These are phyloP conservation scores for Fraxinus sp. DNA, from an alignment of 305 asterid genomes.

Conservation along the genomic window DNA sequence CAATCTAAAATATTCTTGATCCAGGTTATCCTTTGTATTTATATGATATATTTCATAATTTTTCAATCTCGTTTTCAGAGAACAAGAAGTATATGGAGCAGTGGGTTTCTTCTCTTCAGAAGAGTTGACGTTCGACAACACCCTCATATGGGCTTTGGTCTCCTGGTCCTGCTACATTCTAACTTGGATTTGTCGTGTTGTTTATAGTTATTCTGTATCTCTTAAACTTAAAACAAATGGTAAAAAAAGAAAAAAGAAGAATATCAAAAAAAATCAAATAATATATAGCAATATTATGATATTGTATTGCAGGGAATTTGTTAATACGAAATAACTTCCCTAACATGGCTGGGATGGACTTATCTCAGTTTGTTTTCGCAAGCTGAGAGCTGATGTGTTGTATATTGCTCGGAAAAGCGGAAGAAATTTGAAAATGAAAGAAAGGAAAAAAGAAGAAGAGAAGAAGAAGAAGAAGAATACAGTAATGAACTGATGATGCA, in stretches of 20 bases:
- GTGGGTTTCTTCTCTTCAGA: constrained; percentile 44
- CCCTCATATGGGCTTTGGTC: neutral
- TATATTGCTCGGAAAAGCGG: neutral
- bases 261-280: neutral
- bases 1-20: neutral
- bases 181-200: neutral
- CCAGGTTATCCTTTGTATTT: neutral
- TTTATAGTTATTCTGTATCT: neutral
- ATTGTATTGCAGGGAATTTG: neutral
- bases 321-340: neutral
- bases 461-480: neutral
- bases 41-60: neutral
- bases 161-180: constrained; percentile 17
- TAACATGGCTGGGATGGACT: neutral
- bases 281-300: neutral
- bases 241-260: neutral
- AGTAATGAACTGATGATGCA: neutral
- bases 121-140: constrained; percentile 5
- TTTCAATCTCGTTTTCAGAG: constrained; percentile 30
- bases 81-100: constrained; percentile 43
- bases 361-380: neutral
- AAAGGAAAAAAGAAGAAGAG: neutral
- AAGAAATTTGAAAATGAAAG: neutral
- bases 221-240: neutral
- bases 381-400: neutral